Percentiles rank a stretch among this genome's conserved stretches.
Evolutionary conservation across 2,329 filamentous ascomycete species (phyloP).

Genomic region (Talaromyces sp.): DNA sequence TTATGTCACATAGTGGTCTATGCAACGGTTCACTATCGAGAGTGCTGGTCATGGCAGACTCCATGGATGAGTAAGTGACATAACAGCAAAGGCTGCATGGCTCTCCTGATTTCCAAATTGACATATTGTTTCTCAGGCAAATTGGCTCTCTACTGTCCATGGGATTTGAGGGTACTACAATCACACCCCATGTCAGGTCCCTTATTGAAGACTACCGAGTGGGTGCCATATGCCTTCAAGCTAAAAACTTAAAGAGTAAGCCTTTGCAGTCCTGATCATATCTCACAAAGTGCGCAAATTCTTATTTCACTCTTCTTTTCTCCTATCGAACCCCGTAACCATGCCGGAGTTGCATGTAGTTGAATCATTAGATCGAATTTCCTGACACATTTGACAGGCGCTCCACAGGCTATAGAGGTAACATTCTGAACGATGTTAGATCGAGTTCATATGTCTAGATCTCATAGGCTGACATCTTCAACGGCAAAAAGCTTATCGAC

Average conservation of each 20-base stretch:
- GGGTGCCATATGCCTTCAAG: conserved; percentile 12
- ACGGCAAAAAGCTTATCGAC: conserved; percentile 7
- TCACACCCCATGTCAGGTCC: conserved; percentile 16
- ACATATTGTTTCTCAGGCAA: conserved; percentile 2
- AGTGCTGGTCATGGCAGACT: not conserved
- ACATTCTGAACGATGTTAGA: not conserved
- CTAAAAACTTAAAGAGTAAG: conserved; percentile 15
- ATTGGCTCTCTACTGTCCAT: conserved; percentile 15
- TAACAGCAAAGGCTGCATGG: not conserved
- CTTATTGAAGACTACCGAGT: conserved; percentile 15
- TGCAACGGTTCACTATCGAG: not conserved
- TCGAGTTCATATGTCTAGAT: not conserved
- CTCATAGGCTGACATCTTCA: not conserved
- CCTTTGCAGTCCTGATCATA: not conserved
- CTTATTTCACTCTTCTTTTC: not conserved
- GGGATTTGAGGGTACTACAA: conserved; percentile 17
- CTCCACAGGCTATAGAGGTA: conserved; percentile 16
- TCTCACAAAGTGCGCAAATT: not conserved
- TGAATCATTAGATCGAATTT: not conserved
- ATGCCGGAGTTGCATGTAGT: not conserved
- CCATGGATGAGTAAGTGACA: conserved; percentile 3
- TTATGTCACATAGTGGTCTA: not conserved
- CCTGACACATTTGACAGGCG: conserved; percentile 1
- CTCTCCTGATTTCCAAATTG: not conserved
- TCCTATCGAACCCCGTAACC: not conserved